These are phyloP conservation scores for Penicillium waksmanii DNA, from an alignment of 495 filamentous ascomycete species.

Conservation along the genomic window DNA sequence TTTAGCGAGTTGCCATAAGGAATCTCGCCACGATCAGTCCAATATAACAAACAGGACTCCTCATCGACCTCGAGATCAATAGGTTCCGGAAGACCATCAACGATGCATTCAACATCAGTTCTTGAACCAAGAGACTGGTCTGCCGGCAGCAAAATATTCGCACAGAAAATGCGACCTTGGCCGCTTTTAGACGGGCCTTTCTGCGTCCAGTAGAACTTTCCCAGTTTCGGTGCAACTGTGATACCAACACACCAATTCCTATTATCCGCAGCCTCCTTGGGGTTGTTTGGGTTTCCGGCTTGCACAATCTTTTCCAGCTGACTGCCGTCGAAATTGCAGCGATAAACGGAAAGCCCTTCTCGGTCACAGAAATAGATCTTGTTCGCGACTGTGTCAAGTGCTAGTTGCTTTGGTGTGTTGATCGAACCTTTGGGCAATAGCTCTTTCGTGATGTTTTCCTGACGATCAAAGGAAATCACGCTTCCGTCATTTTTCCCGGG, in stretches of 20 bases:
- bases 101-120: slow-evolving; percentile 42
- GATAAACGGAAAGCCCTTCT: slow-evolving; percentile 52
- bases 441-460: slow-evolving; percentile 39
- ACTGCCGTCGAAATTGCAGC: slow-evolving; percentile 50
- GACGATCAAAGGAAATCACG: slow-evolving; percentile 43
- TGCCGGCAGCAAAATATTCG: slow-evolving; percentile 38
- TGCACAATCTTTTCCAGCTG: slow-evolving; percentile 44
- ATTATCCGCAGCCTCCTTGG: slow-evolving; percentile 28
- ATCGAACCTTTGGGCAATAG: slow-evolving; percentile 39
- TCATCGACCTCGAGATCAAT: slow-evolving; percentile 56
- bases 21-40: slow-evolving; percentile 58
- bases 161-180: slow-evolving; percentile 52
- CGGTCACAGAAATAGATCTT: slow-evolving; percentile 58
- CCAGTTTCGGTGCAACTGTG: slow-evolving; percentile 25
- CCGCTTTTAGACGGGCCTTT: slow-evolving; percentile 55
- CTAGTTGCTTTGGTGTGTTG: slow-evolving; percentile 58
- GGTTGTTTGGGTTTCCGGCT: slow-evolving; percentile 34
- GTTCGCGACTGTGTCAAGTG: slow-evolving; percentile 31
- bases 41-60: slow-evolving; percentile 43
- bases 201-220: slow-evolving; percentile 61
- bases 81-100: slow-evolving; percentile 49
- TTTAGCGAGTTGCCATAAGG: slow-evolving; percentile 53
- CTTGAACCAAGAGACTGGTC: slow-evolving; percentile 24
- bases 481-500: slow-evolving; percentile 44
- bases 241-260: slow-evolving; percentile 38